Conservation (phyloP, 495 filamentous ascomycete species). For the Aspergillus nidulans region DNA sequence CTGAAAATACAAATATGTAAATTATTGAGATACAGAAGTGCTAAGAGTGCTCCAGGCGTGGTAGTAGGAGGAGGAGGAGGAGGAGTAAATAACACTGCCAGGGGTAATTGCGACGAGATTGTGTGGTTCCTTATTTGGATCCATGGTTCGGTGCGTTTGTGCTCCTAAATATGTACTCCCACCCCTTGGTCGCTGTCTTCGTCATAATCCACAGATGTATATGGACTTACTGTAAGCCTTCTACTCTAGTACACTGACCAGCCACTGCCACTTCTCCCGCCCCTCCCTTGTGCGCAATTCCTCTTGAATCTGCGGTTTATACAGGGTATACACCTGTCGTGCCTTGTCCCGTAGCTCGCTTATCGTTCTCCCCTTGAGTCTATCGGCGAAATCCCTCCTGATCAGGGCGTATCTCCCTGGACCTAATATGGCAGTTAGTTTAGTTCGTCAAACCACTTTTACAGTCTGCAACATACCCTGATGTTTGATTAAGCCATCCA, state of each 20-base stretch:
- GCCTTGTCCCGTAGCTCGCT: slow-evolving; percentile 15
- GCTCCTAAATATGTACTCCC: not conserved
- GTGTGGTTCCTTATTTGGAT: slow-evolving; percentile 4
- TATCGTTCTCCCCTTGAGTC: slow-evolving; percentile 12
- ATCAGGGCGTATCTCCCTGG: slow-evolving; percentile 19
- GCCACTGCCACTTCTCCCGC: slow-evolving; percentile 23
- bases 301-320: not conserved
- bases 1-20: too few species aligned
- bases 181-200: too few species aligned
- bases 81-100: not conserved
- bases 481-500: slow-evolving; percentile 16
- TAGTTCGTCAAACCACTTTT: not conserved
- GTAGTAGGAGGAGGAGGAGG: too few species aligned
- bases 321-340: not conserved
- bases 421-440: not conserved
- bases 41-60: too few species aligned
- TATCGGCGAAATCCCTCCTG: slow-evolving; percentile 6
- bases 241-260: slow-evolving; percentile 12
- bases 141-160: slow-evolving; percentile 11
- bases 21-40: not conserved
- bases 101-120: slow-evolving; percentile 3
- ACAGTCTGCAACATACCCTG: slow-evolving; percentile 15
- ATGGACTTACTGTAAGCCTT: too few species aligned
- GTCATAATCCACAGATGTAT: too few species aligned
- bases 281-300: slow-evolving; percentile 16